These are phyloP conservation scores for Diaporthe caulivora DNA, from an alignment of 2,329 filamentous ascomycete genomes.

Conservation along the genomic window DNA sequence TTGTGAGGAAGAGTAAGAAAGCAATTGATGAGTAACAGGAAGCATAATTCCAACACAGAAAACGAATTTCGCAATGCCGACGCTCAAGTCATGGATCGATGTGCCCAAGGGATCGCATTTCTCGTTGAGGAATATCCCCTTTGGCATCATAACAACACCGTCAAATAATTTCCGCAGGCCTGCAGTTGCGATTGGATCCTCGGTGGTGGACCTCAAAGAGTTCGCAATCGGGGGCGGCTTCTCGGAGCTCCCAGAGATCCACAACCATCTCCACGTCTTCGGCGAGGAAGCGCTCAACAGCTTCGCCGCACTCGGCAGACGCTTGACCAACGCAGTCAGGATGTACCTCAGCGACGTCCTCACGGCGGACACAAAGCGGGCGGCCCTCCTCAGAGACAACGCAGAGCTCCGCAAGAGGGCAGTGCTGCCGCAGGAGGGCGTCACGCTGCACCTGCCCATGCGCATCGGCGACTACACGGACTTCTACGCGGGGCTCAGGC, in stretches of 20 bases:
- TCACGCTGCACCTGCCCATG: constrained; percentile 80
- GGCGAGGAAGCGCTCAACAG: constrained; percentile 72
- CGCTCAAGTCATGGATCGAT: constrained; percentile 46
- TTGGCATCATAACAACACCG: constrained; percentile 81
- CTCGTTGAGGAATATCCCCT: constrained; percentile 84
- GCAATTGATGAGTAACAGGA: background rate
- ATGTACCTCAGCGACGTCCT: constrained; percentile 73
- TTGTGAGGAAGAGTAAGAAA: background rate
- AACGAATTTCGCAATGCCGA: background rate
- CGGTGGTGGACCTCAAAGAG: constrained; percentile 76
- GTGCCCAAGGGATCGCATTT: constrained; percentile 62
- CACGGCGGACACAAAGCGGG: constrained; percentile 63
- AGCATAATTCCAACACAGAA: background rate
- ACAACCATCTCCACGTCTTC: constrained; percentile 41
- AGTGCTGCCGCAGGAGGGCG: constrained; percentile 54
- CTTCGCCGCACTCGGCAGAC: constrained; percentile 78
- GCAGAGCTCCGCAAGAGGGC: constrained; percentile 47
- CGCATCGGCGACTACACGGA: constrained; percentile 87
- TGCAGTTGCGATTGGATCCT: constrained; percentile 79
- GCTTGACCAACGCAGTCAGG: constrained; percentile 78
- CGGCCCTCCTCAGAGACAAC: constrained; percentile 53
- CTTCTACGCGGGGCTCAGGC: constrained; percentile 84
- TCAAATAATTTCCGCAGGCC: constrained; percentile 68
- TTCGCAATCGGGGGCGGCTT: constrained; percentile 66
- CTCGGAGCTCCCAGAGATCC: constrained; percentile 31